phyloP scores from a whole-genome alignment of 371 early-diverging fungal species.

The Circinella umbellata region DNA sequence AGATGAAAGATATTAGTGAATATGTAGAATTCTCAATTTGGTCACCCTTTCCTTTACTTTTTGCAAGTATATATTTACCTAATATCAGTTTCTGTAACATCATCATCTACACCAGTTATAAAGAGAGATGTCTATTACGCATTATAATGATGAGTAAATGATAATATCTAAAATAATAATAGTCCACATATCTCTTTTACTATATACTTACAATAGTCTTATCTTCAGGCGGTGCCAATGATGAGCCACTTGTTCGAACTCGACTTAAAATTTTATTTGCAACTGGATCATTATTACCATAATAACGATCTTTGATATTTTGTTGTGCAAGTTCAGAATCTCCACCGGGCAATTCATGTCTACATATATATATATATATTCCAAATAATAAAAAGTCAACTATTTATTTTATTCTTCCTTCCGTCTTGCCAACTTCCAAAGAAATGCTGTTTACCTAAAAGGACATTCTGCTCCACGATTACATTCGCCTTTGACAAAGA shows the following conservation, averaged over 20 bases:
- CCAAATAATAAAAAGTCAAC: too few species aligned
- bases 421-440: not conserved
- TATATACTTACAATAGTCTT: constrained; percentile 61
- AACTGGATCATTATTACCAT: constrained; percentile 93
- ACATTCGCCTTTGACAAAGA: constrained; percentile 93
- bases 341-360: constrained; percentile 84
- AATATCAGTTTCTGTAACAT: constrained; percentile 73
- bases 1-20: not conserved
- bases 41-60: not conserved
- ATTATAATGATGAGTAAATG: not conserved
- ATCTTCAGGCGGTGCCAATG: constrained; percentile 68
- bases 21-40: not conserved
- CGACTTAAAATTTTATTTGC: constrained; percentile 82
- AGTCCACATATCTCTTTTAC: not conserved
- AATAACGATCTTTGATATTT: constrained; percentile 92
- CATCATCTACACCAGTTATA: constrained; percentile 72
- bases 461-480: constrained; percentile 93
- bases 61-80: constrained; percentile 35
- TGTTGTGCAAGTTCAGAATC: constrained; percentile 86
- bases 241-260: constrained; percentile 43
- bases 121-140: constrained; percentile 74
- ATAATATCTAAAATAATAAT: not conserved
- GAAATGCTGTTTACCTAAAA: constrained; percentile 54
- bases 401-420: not conserved
- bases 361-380: constrained; percentile 12